Evolutionary conservation across 179 eudicot species (phyloP).

Genomic region (Carnegiea gigantea): DNA sequence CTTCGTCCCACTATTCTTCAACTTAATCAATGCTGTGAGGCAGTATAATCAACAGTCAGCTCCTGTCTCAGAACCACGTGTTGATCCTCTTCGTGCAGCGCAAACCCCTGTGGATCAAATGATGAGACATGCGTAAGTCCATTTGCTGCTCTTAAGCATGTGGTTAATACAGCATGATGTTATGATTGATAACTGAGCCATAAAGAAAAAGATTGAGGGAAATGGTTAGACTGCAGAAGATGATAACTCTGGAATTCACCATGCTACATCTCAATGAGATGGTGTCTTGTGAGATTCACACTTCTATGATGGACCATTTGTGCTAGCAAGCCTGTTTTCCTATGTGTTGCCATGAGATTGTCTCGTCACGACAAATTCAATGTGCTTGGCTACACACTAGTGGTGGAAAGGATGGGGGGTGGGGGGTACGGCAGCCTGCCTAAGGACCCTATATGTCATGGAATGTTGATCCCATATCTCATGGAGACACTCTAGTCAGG

Average conservation of each 20-base stretch:
- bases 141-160: not conserved
- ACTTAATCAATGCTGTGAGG: slow-evolving; percentile 69
- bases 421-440: not conserved
- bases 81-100: slow-evolving; percentile 83
- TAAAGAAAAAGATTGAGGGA: not conserved
- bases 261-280: not conserved
- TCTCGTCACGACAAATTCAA: not conserved
- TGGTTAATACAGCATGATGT: not conserved
- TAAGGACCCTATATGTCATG: not conserved
- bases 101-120: slow-evolving; percentile 98
- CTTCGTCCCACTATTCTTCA: slow-evolving; percentile 82
- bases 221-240: not conserved
- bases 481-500: not conserved
- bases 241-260: not conserved
- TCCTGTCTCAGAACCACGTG: slow-evolving; percentile 43
- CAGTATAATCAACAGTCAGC: slow-evolving; percentile 58
- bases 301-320: not conserved
- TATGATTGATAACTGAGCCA: not conserved
- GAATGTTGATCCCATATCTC: not conserved
- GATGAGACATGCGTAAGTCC: slow-evolving; percentile 95
- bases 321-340: not conserved
- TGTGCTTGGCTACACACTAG: not conserved
- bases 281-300: not conserved
- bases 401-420: not conserved
- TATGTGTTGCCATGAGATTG: not conserved